These are phyloP conservation scores for Agrocybe pediades DNA, from an alignment of 768 basidiomycete genomes.

Conservation along the genomic window DNA sequence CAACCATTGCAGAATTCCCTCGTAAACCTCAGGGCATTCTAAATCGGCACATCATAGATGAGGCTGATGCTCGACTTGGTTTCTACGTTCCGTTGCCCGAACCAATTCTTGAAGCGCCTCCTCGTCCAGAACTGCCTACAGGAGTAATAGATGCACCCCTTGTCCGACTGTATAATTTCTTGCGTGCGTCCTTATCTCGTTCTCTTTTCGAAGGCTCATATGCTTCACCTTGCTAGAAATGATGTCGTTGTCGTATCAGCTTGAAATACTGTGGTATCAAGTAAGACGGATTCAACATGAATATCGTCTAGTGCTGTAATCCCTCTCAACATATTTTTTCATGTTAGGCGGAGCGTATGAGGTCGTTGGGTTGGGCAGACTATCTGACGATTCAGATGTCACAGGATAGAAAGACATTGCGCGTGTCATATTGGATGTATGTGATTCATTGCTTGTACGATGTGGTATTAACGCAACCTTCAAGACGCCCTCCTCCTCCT, in stretches of 20 bases:
- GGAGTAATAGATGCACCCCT: constrained; percentile 80
- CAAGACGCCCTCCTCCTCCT: constrained; percentile 30
- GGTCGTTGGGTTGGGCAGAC: constrained; percentile 85
- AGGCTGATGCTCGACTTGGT: constrained; percentile 68
- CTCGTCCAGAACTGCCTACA: constrained; percentile 54
- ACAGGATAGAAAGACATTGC: constrained; percentile 65
- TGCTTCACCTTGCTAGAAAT: constrained; percentile 54
- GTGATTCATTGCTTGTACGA: constrained; percentile 18
- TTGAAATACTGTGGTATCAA: constrained; percentile 87
- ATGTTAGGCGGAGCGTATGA: constrained; percentile 67
- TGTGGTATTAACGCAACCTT: not conserved
- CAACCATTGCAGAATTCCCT: constrained; percentile 62
- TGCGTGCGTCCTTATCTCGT: constrained; percentile 58
- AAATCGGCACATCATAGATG: constrained; percentile 69
- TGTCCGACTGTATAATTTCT: constrained; percentile 82
- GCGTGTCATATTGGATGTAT: constrained; percentile 88
- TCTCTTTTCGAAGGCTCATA: constrained; percentile 1
- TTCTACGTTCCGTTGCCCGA: constrained; percentile 56
- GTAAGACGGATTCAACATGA: constrained; percentile 30
- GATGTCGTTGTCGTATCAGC: constrained; percentile 90
- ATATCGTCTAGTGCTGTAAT: not conserved
- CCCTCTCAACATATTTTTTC: constrained; percentile 12
- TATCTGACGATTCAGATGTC: constrained; percentile 73
- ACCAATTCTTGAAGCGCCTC: constrained; percentile 41
- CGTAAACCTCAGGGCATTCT: constrained; percentile 62